phyloP scores from a whole-genome alignment of 495 filamentous ascomycete species.

The Penicillium arizonense region DNA sequence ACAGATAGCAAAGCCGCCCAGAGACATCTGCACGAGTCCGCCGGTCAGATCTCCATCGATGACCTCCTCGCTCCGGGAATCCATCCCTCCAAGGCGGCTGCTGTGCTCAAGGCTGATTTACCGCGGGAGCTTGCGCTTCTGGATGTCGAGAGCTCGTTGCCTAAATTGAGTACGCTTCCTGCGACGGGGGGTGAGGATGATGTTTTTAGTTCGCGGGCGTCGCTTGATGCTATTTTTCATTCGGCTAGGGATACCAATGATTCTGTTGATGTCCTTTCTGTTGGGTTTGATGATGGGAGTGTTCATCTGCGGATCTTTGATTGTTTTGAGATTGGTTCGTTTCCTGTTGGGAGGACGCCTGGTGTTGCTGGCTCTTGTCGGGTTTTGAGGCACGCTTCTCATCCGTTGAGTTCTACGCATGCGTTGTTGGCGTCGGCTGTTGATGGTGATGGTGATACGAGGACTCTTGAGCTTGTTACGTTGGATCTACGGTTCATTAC shows the following conservation, averaged over 20 bases:
- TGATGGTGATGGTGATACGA: slow-evolving; percentile 12
- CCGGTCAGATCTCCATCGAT: slow-evolving; percentile 39
- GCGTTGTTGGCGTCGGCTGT: slow-evolving; percentile 56
- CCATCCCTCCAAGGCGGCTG: slow-evolving; percentile 36
- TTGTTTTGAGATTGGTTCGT: slow-evolving; percentile 78
- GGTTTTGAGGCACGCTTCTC: slow-evolving; percentile 61
- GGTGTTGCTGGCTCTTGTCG: slow-evolving; percentile 16
- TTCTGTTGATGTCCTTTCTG: slow-evolving; percentile 76
- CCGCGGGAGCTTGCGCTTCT: slow-evolving; percentile 74
- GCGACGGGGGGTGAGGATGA: slow-evolving; percentile 47
- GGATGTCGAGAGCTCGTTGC: slow-evolving; percentile 77
- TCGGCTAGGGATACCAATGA: slow-evolving; percentile 60
- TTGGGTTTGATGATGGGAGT: slow-evolving; percentile 74
- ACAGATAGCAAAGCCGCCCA: slow-evolving; percentile 53
- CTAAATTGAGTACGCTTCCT: slow-evolving; percentile 72
- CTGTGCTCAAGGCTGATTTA: slow-evolving; percentile 57
- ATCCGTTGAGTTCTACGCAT: slow-evolving; percentile 74
- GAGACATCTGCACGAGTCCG: slow-evolving; percentile 38
- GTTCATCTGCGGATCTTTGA: slow-evolving; percentile 86
- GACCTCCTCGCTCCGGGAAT: slow-evolving; percentile 40
- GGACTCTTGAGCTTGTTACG: slow-evolving; percentile 61
- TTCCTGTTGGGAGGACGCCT: slow-evolving; percentile 38
- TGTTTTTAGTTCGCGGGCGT: slow-evolving; percentile 25
- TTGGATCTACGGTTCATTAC: slow-evolving; percentile 81
- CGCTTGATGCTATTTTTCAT: slow-evolving; percentile 30